Percentiles rank a stretch among this genome's conserved stretches.
These are phyloP conservation scores for Eucalyptus coolabah DNA, from an alignment of 345 rosid genomes.

Conservation along the genomic window DNA sequence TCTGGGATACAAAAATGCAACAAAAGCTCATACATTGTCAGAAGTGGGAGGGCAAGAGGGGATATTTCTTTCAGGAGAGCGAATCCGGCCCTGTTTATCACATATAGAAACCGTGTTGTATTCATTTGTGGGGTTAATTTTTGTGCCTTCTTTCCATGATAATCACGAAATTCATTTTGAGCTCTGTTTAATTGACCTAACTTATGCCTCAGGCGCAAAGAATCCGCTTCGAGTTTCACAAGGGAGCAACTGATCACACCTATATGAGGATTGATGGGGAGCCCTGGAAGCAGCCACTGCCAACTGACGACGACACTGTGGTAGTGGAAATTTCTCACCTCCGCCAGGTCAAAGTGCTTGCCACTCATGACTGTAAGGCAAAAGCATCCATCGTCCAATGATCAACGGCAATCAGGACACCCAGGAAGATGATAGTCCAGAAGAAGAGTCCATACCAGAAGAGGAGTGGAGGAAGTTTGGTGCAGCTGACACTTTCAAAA, in stretches of 20 bases:
- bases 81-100: not conserved
- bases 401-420: not conserved
- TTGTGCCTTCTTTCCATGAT: not conserved
- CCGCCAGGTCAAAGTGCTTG: constrained; percentile 62
- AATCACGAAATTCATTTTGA: not conserved
- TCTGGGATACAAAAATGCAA: not conserved
- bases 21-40: not conserved
- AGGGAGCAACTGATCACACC: constrained; percentile 45
- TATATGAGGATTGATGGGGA: constrained; percentile 77
- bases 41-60: not conserved
- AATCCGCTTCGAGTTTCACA: constrained; percentile 47
- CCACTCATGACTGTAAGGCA: constrained; percentile 30
- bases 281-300: constrained; percentile 79
- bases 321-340: constrained; percentile 51
- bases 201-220: constrained; percentile 24
- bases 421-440: not conserved
- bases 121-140: not conserved
- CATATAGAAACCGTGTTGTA: not conserved
- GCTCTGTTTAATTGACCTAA: not conserved
- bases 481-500: constrained; percentile 29
- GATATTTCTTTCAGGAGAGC: not conserved
- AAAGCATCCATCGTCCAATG: constrained; percentile 1
- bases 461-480: constrained; percentile 25
- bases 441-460: not conserved
- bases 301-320: constrained; percentile 40